Evolutionary conservation across 768 basidiomycete genomes (phyloP).

Genomic region (Leccinellum luteum): DNA sequence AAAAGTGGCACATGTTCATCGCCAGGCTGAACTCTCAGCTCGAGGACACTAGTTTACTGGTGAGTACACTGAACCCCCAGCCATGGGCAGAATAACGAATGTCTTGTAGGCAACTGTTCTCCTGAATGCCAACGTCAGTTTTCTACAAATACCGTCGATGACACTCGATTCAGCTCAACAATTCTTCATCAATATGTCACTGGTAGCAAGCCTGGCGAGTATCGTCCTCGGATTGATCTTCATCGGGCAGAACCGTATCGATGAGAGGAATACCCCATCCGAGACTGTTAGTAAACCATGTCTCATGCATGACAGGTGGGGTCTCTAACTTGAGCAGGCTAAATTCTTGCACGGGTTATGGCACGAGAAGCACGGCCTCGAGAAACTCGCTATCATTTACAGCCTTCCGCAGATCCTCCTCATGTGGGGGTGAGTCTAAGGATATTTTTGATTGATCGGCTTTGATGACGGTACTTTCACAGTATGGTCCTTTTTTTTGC

Average conservation of each 20-base stretch:
- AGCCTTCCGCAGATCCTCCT: conserved; percentile 56
- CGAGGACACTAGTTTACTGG: conserved; percentile 52
- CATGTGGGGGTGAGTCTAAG: conserved; percentile 53
- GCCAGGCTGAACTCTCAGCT: conserved; percentile 45
- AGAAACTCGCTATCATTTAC: conserved; percentile 51
- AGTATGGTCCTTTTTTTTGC: conserved; percentile 31
- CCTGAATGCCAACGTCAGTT: conserved; percentile 55
- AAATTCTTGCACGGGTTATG: conserved; percentile 17
- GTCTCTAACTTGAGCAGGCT: conserved; percentile 2
- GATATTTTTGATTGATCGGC: not conserved
- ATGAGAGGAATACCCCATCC: conserved; percentile 25
- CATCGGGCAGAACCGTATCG: conserved; percentile 39
- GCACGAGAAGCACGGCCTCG: conserved; percentile 38
- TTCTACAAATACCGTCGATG: conserved; percentile 44
- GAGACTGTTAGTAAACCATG: conserved; percentile 34
- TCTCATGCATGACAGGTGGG: not conserved
- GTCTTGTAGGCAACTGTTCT: conserved; percentile 49
- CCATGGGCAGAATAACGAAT: too few species aligned
- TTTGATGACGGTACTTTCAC: not conserved
- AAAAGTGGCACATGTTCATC: conserved; percentile 45
- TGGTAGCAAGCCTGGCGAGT: conserved; percentile 39
- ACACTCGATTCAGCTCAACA: conserved; percentile 26
- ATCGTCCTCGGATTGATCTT: conserved; percentile 44
- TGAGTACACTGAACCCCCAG: conserved; percentile 34
- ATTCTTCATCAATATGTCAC: conserved; percentile 44